A percentile compares a stretch with the other conserved stretches of the same genome.
phyloP scores from a whole-genome alignment of 1,284 basidiomycete species.

The Pulchroboletus neoregius region DNA sequence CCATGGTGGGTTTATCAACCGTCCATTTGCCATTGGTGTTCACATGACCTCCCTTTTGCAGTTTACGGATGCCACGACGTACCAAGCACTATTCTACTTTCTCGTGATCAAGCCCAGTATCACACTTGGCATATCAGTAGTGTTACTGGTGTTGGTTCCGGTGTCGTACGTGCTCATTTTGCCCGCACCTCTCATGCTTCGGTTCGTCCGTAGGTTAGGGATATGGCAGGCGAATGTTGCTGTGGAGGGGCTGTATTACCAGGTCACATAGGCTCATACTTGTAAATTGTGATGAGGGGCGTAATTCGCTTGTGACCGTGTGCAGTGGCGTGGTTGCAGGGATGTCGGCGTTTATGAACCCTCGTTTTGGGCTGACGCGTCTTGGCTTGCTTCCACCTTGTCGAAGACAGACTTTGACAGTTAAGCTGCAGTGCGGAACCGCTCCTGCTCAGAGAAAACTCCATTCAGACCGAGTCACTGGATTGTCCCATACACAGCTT shows the following conservation, averaged over 20 bases:
- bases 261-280: conserved; percentile 29
- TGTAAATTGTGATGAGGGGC: not conserved
- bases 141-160: conserved; percentile 53
- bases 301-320: conserved; percentile 21
- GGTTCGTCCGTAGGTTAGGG: conserved; percentile 61
- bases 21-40: conserved; percentile 2
- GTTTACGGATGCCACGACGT: conserved; percentile 76
- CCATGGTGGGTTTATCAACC: conserved; percentile 55
- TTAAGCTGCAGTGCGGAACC: conserved; percentile 7
- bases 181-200: conserved; percentile 62
- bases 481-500: conserved; percentile 27
- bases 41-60: conserved; percentile 28
- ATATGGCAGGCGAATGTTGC: conserved; percentile 79
- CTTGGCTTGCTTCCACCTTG: conserved; percentile 30
- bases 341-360: conserved; percentile 26
- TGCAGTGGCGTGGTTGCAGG: conserved; percentile 27
- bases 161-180: conserved; percentile 54
- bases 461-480: conserved; percentile 4
- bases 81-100: conserved; percentile 80
- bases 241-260: conserved; percentile 65
- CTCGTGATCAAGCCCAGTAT: conserved; percentile 78
- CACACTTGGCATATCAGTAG: conserved; percentile 60
- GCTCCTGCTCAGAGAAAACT: not conserved
- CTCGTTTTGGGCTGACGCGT: conserved; percentile 34
- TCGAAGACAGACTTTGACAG: not conserved